Conservation (phyloP, 2,329 filamentous ascomycete genomes). For the Lizonia empirigonia region DNA sequence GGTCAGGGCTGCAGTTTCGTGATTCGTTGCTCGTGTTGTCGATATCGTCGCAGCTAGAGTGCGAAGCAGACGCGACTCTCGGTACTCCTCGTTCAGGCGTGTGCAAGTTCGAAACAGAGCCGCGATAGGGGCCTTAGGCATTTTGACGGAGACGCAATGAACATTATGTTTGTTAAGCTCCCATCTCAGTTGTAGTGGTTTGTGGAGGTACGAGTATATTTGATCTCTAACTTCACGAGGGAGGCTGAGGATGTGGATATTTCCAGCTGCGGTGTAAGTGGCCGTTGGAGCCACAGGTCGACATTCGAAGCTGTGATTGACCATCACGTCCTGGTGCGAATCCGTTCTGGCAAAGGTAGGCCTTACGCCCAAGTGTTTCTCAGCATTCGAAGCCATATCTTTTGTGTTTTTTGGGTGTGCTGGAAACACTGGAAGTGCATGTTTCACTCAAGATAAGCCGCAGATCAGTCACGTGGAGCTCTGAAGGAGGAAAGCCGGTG, state of each 20-base stretch:
- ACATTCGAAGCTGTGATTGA: not conserved
- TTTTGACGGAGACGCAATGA: conserved; percentile 6
- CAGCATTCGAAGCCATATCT: not conserved
- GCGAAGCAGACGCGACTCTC: conserved; percentile 1
- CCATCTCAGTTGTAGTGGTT: conserved; percentile 2
- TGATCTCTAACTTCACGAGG: conserved; percentile 17
- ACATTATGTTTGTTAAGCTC: conserved; percentile 10
- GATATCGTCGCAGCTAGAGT: conserved; percentile 5
- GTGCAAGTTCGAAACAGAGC: conserved; percentile 12
- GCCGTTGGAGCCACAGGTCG: not conserved
- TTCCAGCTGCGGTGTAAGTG: not conserved
- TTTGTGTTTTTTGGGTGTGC: not conserved
- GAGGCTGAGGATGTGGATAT: conserved; percentile 4
- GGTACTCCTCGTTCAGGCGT: conserved; percentile 11
- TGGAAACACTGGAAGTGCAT: conserved; percentile 4
- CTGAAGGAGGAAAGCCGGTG: conserved; percentile 8
- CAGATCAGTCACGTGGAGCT: conserved; percentile 2
- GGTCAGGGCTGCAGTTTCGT: conserved; percentile 7
- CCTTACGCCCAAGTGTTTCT: not conserved
- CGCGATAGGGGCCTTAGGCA: conserved; percentile 3
- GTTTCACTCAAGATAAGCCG: conserved; percentile 13
- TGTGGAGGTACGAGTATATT: conserved; percentile 14
- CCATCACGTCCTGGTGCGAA: conserved; percentile 6
- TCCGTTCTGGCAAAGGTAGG: conserved; percentile 10
- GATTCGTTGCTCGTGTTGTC: conserved; percentile 10